These are phyloP conservation scores for Thelonectria blattea DNA, from an alignment of 2,329 filamentous ascomycete species.

Conservation along the genomic window DNA sequence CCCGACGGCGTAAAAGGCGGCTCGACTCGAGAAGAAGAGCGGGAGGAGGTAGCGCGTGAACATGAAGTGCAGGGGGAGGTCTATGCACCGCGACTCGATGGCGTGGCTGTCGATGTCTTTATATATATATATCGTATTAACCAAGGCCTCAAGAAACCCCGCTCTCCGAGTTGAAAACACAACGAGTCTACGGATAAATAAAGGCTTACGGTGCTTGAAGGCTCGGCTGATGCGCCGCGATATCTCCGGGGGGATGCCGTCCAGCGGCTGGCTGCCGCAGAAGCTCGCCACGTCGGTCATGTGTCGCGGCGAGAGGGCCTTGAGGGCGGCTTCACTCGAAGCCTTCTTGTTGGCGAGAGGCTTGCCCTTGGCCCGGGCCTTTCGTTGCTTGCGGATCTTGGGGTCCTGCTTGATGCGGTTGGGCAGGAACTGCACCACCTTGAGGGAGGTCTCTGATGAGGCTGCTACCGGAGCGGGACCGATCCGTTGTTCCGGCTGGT, in stretches of 20 bases:
- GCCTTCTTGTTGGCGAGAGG: no score
- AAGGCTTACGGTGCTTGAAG: slow-evolving; percentile 8
- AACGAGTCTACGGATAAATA: no score
- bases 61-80: slow-evolving; percentile 8
- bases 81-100: slow-evolving; percentile 2
- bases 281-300: not conserved
- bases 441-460: not conserved
- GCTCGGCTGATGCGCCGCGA: slow-evolving; percentile 6
- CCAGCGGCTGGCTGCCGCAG: slow-evolving; percentile 10
- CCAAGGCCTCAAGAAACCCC: no score
- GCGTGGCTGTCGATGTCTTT: slow-evolving; percentile 8
- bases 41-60: slow-evolving; percentile 9
- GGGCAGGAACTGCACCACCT: slow-evolving; percentile 7
- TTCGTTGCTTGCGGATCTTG: slow-evolving; percentile 2
- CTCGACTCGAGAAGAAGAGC: slow-evolving; percentile 12
- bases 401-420: not conserved
- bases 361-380: not conserved
- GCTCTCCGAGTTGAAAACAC: no score
- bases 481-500: not conserved
- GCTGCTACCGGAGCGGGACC: not conserved
- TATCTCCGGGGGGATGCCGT: slow-evolving; percentile 9
- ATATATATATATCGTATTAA: not conserved
- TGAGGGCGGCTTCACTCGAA: not conserved
- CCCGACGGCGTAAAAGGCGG: slow-evolving; percentile 11
- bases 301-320: not conserved